These are phyloP conservation scores for cucumber (Cucumis sativus) DNA, from an alignment of 306 rosid genomes.

Conservation along the genomic window DNA sequence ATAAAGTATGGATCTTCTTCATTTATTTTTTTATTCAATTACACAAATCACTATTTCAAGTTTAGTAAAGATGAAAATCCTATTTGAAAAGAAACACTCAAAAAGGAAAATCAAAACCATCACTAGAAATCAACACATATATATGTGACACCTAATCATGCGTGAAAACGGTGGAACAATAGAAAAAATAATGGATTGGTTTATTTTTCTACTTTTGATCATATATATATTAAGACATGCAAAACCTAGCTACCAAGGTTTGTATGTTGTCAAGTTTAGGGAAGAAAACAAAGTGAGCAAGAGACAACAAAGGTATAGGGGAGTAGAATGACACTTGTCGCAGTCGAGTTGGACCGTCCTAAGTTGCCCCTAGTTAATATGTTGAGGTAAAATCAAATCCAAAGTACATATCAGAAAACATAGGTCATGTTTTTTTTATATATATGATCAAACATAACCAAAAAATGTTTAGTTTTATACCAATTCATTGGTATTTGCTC, in stretches of 20 bases:
- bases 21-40: too few species aligned
- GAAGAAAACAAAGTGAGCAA: neutral
- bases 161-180: neutral
- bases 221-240: neutral
- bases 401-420: neutral
- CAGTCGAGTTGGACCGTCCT: neutral
- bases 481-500: neutral
- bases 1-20: too few species aligned
- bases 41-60: too few species aligned
- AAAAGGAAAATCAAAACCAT: neutral
- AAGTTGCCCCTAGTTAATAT: neutral
- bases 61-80: too few species aligned
- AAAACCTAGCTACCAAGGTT: neutral
- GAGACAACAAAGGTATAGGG: neutral
- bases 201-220: neutral
- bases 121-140: neutral
- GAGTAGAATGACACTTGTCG: neutral
- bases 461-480: neutral
- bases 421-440: neutral
- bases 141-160: neutral
- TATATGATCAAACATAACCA: neutral
- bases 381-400: conserved; percentile 1
- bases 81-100: neutral
- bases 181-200: neutral
- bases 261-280: neutral